phyloP scores from a whole-genome alignment of 83 land plant genomes.

The Thuja plicata region DNA sequence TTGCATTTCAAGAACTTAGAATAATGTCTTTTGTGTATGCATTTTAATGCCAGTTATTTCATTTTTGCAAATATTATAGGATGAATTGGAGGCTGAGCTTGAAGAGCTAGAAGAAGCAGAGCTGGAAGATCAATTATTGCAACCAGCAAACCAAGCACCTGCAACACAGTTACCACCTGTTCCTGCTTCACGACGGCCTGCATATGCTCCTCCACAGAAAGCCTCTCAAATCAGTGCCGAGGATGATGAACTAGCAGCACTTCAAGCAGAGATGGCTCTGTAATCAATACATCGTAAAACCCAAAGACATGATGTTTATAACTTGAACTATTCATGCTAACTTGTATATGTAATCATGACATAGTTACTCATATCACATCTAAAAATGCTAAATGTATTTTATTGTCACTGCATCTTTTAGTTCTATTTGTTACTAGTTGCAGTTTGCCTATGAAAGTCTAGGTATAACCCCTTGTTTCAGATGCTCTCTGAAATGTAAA shows the following conservation, averaged over 20 bases:
- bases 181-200: conserved; percentile 11
- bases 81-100: conserved; percentile 51
- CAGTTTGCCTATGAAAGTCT: neutral
- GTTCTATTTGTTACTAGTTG: neutral
- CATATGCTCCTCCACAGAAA: conserved; percentile 15
- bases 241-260: conserved; percentile 30
- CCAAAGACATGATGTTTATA: neutral
- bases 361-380: neutral
- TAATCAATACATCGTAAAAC: conserved; percentile 5
- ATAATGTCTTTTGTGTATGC: neutral
- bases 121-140: conserved; percentile 31
- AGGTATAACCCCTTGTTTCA: neutral
- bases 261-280: conserved; percentile 47
- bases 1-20: neutral
- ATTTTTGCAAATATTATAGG: conserved; percentile 18
- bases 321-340: neutral
- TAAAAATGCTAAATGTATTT: neutral
- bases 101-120: conserved; percentile 48
- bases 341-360: neutral
- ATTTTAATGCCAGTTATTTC: neutral
- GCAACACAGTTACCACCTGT: conserved; percentile 13
- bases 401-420: neutral
- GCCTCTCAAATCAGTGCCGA: conserved; percentile 9
- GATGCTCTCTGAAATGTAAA: neutral
- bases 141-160: conserved; percentile 19